phyloP scores from a whole-genome alignment of 164 flowering plant genomes.

The Berberis thunbergii region DNA sequence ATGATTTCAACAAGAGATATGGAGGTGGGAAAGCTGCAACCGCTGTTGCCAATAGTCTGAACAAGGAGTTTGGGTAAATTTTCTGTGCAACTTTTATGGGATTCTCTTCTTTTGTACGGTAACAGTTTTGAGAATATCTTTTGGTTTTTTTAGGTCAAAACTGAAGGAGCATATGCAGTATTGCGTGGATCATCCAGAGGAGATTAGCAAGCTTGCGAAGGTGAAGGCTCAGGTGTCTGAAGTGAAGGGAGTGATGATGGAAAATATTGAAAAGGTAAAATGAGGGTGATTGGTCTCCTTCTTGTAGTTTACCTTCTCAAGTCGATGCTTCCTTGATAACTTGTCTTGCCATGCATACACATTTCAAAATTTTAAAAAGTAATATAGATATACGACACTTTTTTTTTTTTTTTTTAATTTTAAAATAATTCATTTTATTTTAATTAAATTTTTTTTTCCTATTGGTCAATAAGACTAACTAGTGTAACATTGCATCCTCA shows the following conservation, averaged over 20 bases:
- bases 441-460: too few relatives aligned
- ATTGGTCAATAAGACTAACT: too few relatives aligned
- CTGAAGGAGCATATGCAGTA: constrained; percentile 38
- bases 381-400: too few relatives aligned
- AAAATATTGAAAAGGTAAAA: constrained; percentile 9
- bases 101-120: not conserved
- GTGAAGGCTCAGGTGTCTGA: constrained; percentile 19
- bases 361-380: too few relatives aligned
- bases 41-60: constrained; percentile 57
- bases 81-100: not conserved
- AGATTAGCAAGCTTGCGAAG: constrained; percentile 16
- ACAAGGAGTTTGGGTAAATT: constrained; percentile 66
- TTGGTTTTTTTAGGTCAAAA: constrained; percentile 37
- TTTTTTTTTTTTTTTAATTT: too few relatives aligned
- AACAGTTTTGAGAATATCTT: not conserved
- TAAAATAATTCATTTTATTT: too few relatives aligned
- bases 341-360: too few relatives aligned
- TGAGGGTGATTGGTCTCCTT: not conserved
- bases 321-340: too few relatives aligned
- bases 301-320: not conserved
- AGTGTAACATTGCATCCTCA: not conserved
- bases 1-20: constrained; percentile 28
- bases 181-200: constrained; percentile 10
- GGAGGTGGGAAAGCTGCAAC: constrained; percentile 77
- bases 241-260: constrained; percentile 17